These are phyloP conservation scores for Chernovozyma aurita DNA, from an alignment of 1,139 yeast species.

Conservation along the genomic window DNA sequence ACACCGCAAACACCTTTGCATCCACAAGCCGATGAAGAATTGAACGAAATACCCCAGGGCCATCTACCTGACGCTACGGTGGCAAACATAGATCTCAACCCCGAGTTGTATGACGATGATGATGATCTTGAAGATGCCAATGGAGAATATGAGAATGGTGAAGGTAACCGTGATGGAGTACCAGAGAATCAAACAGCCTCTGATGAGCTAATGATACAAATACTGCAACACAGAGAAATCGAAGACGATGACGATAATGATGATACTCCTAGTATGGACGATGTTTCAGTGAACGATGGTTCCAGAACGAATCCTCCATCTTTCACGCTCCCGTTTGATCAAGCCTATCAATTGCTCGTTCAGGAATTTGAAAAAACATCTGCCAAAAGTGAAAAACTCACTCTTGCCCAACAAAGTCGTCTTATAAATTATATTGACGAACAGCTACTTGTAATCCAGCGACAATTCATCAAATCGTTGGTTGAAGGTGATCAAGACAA, in stretches of 20 bases:
- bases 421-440: slow-evolving; percentile 60
- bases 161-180: slow-evolving; percentile 2
- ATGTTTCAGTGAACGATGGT: slow-evolving; percentile 7
- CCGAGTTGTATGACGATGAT: slow-evolving; percentile 33
- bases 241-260: slow-evolving; percentile 4
- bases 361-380: slow-evolving; percentile 10
- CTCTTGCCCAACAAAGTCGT: slow-evolving; percentile 50
- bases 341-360: slow-evolving; percentile 17
- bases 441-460: slow-evolving; percentile 51
- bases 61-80: slow-evolving; percentile 15
- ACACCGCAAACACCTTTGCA: slow-evolving; percentile 46
- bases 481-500: slow-evolving; percentile 22
- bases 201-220: too few relatives aligned
- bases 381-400: slow-evolving; percentile 3
- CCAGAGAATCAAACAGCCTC: neutral
- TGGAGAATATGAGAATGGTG: slow-evolving; percentile 14
- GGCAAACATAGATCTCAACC: slow-evolving; percentile 35
- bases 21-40: slow-evolving; percentile 43
- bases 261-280: slow-evolving; percentile 6
- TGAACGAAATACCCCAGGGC: slow-evolving; percentile 29
- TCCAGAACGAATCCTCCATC: slow-evolving; percentile 11
- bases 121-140: slow-evolving; percentile 7
- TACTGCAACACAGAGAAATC: too few relatives aligned
- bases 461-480: slow-evolving; percentile 61
- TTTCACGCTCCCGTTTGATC: slow-evolving; percentile 28